Conservation (phyloP, 2,329 filamentous ascomycete species). For the Epichloe gansuensis region DNA sequence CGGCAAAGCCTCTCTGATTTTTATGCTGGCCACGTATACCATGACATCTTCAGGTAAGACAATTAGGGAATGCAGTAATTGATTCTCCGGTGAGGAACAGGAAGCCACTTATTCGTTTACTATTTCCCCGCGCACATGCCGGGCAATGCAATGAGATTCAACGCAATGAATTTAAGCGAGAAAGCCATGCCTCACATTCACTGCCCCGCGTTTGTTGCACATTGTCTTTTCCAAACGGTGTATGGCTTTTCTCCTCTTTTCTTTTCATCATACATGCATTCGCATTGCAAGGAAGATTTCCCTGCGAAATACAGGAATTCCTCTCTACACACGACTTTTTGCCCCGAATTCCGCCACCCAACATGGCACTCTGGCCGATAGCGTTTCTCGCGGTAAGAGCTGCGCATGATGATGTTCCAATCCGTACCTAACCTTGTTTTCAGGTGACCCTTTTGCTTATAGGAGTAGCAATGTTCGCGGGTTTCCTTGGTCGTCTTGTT, state of each 20-base stretch:
- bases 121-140: no score
- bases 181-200: background rate
- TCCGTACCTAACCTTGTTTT: background rate
- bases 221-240: background rate
- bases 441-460: background rate
- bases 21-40: no score
- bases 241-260: background rate
- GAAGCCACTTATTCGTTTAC: no score
- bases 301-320: background rate
- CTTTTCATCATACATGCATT: background rate
- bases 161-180: background rate
- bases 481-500: background rate
- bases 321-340: background rate
- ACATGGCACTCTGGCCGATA: background rate
- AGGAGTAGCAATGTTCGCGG: conserved; percentile 1
- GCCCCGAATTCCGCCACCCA: background rate
- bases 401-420: background rate
- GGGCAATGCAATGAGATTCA: no score
- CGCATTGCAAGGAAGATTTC: no score
- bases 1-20: no score
- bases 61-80: no score
- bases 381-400: background rate
- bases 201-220: background rate
- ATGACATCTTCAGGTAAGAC: no score
- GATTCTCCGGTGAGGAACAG: no score